phyloP scores from a whole-genome alignment of 768 basidiomycete species.

The Pholiota conissans region DNA sequence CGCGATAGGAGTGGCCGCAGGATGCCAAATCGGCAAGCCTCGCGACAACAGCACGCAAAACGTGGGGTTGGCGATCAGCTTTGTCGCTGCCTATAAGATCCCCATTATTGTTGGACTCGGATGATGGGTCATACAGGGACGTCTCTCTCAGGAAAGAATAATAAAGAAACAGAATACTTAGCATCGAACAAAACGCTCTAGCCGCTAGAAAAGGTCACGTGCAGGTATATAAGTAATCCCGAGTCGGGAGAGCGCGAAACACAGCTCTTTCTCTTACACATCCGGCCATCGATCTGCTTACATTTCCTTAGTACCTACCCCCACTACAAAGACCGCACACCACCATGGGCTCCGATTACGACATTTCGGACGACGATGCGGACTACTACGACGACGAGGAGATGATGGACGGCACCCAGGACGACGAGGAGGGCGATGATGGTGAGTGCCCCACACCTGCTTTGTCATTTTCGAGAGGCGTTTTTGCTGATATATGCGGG shows the following conservation, averaged over 20 bases:
- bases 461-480: too few relatives aligned
- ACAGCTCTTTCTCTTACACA: conserved; percentile 1
- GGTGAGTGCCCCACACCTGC: conserved; percentile 28
- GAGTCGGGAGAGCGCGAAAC: conserved; percentile 4
- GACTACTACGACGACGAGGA: conserved; percentile 74
- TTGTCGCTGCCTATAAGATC: neutral
- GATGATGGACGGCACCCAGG: conserved; percentile 66
- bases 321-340: neutral
- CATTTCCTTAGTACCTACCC: neutral
- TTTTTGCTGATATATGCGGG: too few relatives aligned
- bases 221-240: conserved; percentile 1
- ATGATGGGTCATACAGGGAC: too few relatives aligned
- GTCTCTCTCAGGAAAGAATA: neutral
- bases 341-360: conserved; percentile 61
- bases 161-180: neutral
- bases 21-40: neutral
- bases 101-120: too few relatives aligned
- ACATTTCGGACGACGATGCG: conserved; percentile 66
- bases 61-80: neutral
- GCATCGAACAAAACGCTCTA: neutral
- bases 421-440: conserved; percentile 39
- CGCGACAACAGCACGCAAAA: neutral
- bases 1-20: neutral
- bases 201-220: neutral
- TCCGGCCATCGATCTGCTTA: conserved; percentile 3